Percentiles rank a stretch among this genome's conserved stretches.
phyloP scores from a whole-genome alignment of 371 early-diverging fungal genomes.

The Mucor saturninus region DNA sequence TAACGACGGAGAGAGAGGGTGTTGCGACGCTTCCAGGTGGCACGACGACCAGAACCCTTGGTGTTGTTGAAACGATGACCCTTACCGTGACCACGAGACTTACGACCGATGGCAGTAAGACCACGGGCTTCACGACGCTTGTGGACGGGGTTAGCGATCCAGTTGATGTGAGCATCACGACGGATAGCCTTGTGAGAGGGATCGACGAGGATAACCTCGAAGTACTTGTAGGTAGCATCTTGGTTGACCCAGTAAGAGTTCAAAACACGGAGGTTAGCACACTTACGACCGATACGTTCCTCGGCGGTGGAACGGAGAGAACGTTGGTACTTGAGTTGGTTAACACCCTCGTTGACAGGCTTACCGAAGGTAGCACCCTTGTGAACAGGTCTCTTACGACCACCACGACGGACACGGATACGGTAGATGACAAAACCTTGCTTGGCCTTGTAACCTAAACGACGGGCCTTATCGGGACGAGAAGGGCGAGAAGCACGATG shows the following conservation, averaged over 20 bases:
- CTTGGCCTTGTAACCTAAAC: constrained; percentile 99
- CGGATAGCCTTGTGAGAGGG: constrained; percentile 97
- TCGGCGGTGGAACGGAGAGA: constrained; percentile 94
- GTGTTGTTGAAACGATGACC: constrained; percentile 98
- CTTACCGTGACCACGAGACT: constrained; percentile 98
- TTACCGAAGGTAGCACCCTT: constrained; percentile 99
- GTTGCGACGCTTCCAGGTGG: constrained; percentile 78
- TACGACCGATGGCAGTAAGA: constrained; percentile 96
- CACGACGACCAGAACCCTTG: constrained; percentile 93
- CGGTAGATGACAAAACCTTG: constrained; percentile 98
- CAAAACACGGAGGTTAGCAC: constrained; percentile 94
- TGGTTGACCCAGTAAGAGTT: constrained; percentile 99
- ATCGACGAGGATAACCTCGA: constrained; percentile 98
- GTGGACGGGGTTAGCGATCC: constrained; percentile 97
- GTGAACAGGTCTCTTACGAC: constrained; percentile 93
- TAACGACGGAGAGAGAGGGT: constrained; percentile 83
- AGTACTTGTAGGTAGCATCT: constrained; percentile 99
- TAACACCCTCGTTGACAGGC: constrained; percentile 97
- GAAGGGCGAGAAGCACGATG: constrained; percentile 98
- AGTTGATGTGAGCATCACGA: constrained; percentile 98
- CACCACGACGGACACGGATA: constrained; percentile 98
- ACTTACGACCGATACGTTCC: constrained; percentile 96
- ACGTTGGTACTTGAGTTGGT: constrained; percentile 96
- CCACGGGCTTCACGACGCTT: constrained; percentile 99
- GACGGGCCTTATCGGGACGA: constrained; percentile 99